phyloP scores from a whole-genome alignment of 352 stramenopile genomes.

The Pythium dissimile region DNA sequence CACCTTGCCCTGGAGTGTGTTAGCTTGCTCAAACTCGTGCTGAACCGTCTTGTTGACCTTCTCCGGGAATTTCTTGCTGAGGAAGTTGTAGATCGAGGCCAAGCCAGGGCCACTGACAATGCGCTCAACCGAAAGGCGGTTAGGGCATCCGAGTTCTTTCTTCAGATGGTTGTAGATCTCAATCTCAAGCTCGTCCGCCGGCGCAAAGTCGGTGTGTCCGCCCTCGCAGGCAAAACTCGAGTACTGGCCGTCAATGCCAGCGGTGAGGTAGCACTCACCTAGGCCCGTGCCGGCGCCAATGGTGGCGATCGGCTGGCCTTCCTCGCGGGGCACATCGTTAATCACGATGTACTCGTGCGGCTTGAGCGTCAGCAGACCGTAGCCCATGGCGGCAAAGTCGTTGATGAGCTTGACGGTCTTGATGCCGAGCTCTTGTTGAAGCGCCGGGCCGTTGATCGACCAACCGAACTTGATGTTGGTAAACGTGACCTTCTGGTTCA shows the following conservation, averaged over 20 bases:
- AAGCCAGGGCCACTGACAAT: slow-evolving; percentile 94
- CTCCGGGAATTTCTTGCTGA: slow-evolving; percentile 88
- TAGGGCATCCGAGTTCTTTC: slow-evolving; percentile 77
- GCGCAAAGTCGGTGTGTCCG: slow-evolving; percentile 95
- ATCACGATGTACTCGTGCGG: slow-evolving; percentile 89
- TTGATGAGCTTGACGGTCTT: slow-evolving; percentile 92
- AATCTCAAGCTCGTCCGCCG: slow-evolving; percentile 85
- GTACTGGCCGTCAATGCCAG: slow-evolving; percentile 80
- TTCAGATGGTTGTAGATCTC: slow-evolving; percentile 83
- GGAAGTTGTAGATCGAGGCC: slow-evolving; percentile 96
- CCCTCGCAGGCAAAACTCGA: slow-evolving; percentile 92
- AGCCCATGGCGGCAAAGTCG: slow-evolving; percentile 97
- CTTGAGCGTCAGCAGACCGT: slow-evolving; percentile 95
- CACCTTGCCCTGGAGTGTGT: slow-evolving; percentile 76
- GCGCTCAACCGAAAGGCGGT: slow-evolving; percentile 94
- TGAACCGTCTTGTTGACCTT: slow-evolving; percentile 84
- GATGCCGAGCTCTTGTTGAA: slow-evolving; percentile 84
- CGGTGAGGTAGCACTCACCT: slow-evolving; percentile 95
- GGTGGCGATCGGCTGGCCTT: slow-evolving; percentile 90
- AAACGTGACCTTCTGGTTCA: slow-evolving; percentile 86
- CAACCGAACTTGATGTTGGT: slow-evolving; percentile 93
- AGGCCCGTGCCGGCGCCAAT: slow-evolving; percentile 96
- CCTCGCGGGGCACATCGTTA: slow-evolving; percentile 68
- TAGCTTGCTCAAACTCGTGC: slow-evolving; percentile 49
- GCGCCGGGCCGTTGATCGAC: slow-evolving; percentile 81